Evolutionary conservation across 768 basidiomycete species (phyloP).

Genomic region (Neoboletus subvelutipes): DNA sequence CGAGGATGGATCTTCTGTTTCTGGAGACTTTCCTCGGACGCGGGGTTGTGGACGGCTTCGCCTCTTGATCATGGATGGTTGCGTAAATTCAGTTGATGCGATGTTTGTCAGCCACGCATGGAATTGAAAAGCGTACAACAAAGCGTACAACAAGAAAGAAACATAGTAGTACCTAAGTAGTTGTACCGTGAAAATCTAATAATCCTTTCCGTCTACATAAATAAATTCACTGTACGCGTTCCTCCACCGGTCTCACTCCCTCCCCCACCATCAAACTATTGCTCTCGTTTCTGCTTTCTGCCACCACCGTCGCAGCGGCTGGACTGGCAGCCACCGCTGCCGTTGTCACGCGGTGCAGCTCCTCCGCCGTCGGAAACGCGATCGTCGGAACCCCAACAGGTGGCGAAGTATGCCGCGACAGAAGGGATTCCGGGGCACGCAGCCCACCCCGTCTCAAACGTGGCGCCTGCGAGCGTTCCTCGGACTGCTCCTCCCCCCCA

Average conservation of each 20-base stretch:
- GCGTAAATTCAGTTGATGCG: conserved; percentile 9
- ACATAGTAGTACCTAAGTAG: background rate
- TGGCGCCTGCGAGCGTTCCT: conserved; percentile 42
- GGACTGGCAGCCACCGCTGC: conserved; percentile 6
- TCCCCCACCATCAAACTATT: background rate
- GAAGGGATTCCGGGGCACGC: conserved; percentile 60
- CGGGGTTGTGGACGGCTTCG: conserved; percentile 65
- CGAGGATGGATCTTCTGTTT: conserved; percentile 20
- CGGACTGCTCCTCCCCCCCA: conserved; percentile 32
- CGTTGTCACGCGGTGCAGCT: conserved; percentile 20
- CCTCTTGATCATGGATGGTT: conserved; percentile 67
- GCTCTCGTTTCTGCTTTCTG: conserved; percentile 12
- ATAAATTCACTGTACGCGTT: conserved; percentile 16
- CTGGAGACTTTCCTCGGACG: conserved; percentile 49
- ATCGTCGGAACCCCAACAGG: conserved; percentile 23
- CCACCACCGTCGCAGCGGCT: background rate
- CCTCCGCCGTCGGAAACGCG: conserved; percentile 23
- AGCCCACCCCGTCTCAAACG: conserved; percentile 68
- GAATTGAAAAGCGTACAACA: background rate
- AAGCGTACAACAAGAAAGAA: background rate
- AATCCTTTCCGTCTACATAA: background rate
- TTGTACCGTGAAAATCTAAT: conserved; percentile 8
- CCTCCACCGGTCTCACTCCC: conserved; percentile 8
- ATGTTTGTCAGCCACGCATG: background rate
- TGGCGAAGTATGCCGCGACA: conserved; percentile 47